Base-by-base conservation (phyloP, 371 early-diverging fungal genomes). In the Mortierella sp. region DNA sequence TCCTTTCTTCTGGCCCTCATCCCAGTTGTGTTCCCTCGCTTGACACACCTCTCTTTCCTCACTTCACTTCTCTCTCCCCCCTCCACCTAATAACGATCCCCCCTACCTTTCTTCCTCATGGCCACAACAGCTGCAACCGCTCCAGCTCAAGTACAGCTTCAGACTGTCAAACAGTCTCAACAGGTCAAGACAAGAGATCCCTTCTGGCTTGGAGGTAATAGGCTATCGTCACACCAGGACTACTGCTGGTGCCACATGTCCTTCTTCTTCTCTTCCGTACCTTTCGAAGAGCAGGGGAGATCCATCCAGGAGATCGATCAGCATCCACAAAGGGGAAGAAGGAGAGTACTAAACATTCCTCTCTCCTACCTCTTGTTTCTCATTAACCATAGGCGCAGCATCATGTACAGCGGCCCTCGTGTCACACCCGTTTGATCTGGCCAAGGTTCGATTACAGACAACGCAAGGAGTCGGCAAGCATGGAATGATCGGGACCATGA, bases 391-490 rank as follows among this genome's bases (percentile, higher is more conserved):
- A 76, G 76, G 76, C 31, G 76, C 76, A 14, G 76, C 76, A 39
- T 76, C 76, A 41, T 76, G 76, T 48, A 41, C 69, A 16, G 76
- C 76, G 17, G 76, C 76, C 31, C 49, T 76, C 16, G 76, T 76
- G 25, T 76, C 93, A 0, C 95, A 95, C 54, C 96, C 96, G 0
- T 88, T 95, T 37, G 96, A 96, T 80, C 82, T 93, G 58, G 82
- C 93, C 52, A 95, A 95, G 78, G 93, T 95, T 29, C 87, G 95
- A 13, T 76, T 95, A 52, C 96, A 96, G 73, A 95, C 91, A 19
- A 79, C 81, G 5, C 85, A 86, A 40, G 86, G 88, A 2, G 73
- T 80, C 45, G 74, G 51, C 14, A 78, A 72, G 31, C 82, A 65
- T 24, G 79, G 85, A 24, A 81, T 89, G 78, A 81, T 90, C 25